A percentile compares a stretch with the other conserved stretches of the same genome.
These are phyloP conservation scores for Cladosporium cucumerinum DNA, from an alignment of 2,329 filamentous ascomycete species.

Conservation along the genomic window DNA sequence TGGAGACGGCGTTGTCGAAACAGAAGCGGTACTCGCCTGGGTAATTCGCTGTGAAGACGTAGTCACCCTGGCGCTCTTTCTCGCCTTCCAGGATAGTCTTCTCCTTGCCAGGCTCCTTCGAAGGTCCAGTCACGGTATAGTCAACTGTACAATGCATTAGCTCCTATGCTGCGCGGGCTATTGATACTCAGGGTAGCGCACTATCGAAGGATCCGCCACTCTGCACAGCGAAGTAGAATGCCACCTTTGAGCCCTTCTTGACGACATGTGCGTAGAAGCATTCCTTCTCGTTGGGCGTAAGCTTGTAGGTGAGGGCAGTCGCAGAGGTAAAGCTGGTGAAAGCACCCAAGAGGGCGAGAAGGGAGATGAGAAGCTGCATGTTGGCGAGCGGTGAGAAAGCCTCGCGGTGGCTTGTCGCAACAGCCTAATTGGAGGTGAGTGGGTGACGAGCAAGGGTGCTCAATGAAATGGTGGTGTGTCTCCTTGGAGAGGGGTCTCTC, in stretches of 20 bases:
- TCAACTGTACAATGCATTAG: conserved; percentile 55
- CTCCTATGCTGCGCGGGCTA: not conserved
- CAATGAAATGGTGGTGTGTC: not conserved
- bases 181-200: conserved; percentile 19
- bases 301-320: conserved; percentile 91
- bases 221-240: conserved; percentile 99
- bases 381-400: not conserved
- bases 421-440: not conserved
- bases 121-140: conserved; percentile 80
- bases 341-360: conserved; percentile 53
- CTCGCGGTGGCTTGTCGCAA: not conserved
- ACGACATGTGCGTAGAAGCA: conserved; percentile 88
- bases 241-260: conserved; percentile 78
- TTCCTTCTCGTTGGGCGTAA: conserved; percentile 85
- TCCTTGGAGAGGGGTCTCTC: not conserved
- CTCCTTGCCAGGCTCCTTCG: conserved; percentile 46
- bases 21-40: conserved; percentile 92
- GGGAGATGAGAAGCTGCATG: conserved; percentile 28
- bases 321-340: conserved; percentile 71
- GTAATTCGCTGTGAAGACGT: conserved; percentile 90
- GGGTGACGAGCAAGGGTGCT: not conserved
- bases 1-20: conserved; percentile 98
- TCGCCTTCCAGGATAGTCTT: conserved; percentile 79
- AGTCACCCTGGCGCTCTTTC: conserved; percentile 94
- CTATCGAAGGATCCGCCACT: conserved; percentile 91